Percentiles rank a stretch among this genome's conserved stretches.
Conservation (phyloP, 2,329 filamentous ascomycete species). For the Mollisiaceae sp. region DNA sequence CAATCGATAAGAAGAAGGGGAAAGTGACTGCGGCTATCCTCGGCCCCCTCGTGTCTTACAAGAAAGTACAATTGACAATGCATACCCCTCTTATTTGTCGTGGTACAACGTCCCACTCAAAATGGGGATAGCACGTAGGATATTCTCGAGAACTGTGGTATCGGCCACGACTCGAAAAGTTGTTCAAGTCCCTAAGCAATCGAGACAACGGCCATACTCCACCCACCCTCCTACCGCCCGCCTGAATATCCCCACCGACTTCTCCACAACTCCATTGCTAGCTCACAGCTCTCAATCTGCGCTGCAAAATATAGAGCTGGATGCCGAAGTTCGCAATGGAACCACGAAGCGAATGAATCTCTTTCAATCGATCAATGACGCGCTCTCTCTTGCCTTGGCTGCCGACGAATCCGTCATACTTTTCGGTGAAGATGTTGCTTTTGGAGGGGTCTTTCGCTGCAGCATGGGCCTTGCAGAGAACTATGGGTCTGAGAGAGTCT, state of each 20-base stretch:
- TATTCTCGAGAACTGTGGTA: slow-evolving; percentile 16
- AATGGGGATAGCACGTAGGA: slow-evolving; percentile 32
- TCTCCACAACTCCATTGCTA: slow-evolving; percentile 79
- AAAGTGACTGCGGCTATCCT: slow-evolving; percentile 8
- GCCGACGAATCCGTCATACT: slow-evolving; percentile 86
- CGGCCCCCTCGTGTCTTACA: neutral
- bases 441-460: slow-evolving; percentile 95
- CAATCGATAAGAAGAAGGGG: neutral
- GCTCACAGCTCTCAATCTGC: slow-evolving; percentile 78
- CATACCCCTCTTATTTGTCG: slow-evolving; percentile 13
- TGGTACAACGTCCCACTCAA: slow-evolving; percentile 24
- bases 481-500: slow-evolving; percentile 87
- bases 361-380: slow-evolving; percentile 92
- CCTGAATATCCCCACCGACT: slow-evolving; percentile 89
- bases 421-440: slow-evolving; percentile 96
- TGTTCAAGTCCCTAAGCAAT: slow-evolving; percentile 9
- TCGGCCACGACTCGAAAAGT: slow-evolving; percentile 18
- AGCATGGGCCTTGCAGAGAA: slow-evolving; percentile 89
- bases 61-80: slow-evolving; percentile 20
- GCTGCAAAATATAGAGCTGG: slow-evolving; percentile 73
- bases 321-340: slow-evolving; percentile 66
- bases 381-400: slow-evolving; percentile 79
- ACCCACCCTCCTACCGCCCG: slow-evolving; percentile 58
- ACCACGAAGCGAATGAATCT: slow-evolving; percentile 88
- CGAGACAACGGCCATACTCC: slow-evolving; percentile 36